These are phyloP conservation scores for Zopfochytrium polystomum DNA, from an alignment of 371 early-diverging fungal genomes.

Conservation along the genomic window DNA sequence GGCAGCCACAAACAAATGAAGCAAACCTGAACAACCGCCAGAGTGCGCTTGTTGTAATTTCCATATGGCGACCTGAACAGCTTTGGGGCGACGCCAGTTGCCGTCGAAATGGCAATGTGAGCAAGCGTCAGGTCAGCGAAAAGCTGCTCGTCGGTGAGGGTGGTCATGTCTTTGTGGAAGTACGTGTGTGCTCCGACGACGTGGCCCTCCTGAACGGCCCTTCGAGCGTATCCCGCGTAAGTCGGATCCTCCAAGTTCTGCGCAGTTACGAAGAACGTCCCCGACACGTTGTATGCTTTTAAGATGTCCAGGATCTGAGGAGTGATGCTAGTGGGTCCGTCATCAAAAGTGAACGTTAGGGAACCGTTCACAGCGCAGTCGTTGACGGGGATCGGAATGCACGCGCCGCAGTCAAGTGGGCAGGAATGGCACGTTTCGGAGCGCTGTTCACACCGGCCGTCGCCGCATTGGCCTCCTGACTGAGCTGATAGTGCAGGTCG, in stretches of 20 bases:
- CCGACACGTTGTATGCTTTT: background rate
- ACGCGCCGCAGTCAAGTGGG: background rate
- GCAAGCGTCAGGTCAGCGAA: background rate
- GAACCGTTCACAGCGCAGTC: no score
- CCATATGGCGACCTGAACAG: background rate
- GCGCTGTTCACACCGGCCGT: background rate
- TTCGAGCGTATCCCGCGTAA: background rate
- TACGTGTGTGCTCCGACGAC: background rate
- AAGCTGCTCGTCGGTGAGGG: background rate
- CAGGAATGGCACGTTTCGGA: background rate
- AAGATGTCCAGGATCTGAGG: background rate
- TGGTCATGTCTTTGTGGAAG: background rate
- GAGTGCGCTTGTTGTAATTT: constrained; percentile 1
- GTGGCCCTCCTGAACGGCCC: background rate
- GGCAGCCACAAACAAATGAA: background rate
- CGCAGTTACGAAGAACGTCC: background rate
- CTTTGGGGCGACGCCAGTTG: background rate
- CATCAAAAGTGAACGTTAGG: no score
- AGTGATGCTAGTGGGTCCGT: no score
- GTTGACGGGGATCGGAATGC: background rate
- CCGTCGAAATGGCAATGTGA: background rate
- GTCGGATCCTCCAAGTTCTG: no score
- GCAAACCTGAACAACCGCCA: background rate
- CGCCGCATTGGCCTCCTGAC: background rate
- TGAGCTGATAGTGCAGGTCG: background rate